Evolutionary conservation across 805 yeast species (phyloP).

Genomic region (Saccharomycopsis guyanensis): DNA sequence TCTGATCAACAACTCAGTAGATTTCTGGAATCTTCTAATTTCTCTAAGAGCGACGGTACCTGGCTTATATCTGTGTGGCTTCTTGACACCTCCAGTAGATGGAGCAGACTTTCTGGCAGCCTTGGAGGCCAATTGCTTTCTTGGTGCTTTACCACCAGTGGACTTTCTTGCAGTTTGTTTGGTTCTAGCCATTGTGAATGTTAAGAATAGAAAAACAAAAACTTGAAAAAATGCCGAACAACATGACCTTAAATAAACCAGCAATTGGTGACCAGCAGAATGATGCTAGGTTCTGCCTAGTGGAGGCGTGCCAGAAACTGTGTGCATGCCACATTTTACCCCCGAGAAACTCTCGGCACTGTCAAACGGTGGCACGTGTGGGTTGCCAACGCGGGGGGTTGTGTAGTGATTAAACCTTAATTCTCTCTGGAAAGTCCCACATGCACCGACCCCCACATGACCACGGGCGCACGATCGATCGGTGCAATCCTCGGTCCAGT

Average conservation of each 20-base stretch:
- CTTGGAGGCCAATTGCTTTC: conserved; percentile 85
- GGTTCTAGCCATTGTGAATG: conserved; percentile 65
- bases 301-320: neutral
- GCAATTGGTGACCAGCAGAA: too few relatives aligned
- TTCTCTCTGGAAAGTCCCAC: too few relatives aligned
- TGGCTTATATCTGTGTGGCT: conserved; percentile 92
- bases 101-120: conserved; percentile 89
- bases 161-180: conserved; percentile 87
- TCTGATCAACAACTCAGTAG: conserved; percentile 80
- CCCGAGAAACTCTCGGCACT: neutral
- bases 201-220: neutral
- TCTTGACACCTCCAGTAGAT: conserved; percentile 80
- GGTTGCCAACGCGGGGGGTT: too few relatives aligned
- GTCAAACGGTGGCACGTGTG: too few relatives aligned
- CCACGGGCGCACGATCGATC: too few relatives aligned
- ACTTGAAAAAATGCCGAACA: neutral
- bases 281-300: too few relatives aligned
- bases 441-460: too few relatives aligned
- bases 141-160: conserved; percentile 90
- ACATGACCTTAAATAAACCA: neutral
- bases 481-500: neutral
- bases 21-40: conserved; percentile 87
- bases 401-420: neutral
- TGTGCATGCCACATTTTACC: neutral
- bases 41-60: conserved; percentile 92